Evolutionary conservation across 140 eudicot genomes (phyloP), one percentile per base, ranked within the genome.

Genomic region (Flaveria floridana): DNA sequence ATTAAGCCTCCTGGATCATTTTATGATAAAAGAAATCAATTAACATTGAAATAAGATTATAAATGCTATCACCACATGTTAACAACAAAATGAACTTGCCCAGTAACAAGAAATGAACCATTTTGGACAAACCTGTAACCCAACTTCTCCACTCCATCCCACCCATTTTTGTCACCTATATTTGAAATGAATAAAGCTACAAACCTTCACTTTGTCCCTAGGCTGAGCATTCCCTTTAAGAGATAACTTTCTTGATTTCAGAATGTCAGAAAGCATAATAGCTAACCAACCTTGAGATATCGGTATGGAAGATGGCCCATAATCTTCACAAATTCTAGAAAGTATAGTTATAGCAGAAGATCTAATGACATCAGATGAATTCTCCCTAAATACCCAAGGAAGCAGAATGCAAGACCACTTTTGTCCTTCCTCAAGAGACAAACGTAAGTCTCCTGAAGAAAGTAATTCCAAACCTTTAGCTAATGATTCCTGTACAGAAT

Each of bases 231-330:
- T 90, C 75, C 83, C 97, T 78, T 88, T 88, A 44, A 69, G 70
- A 71, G 91, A 82, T 41, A 74, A 74, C 81, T 93, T 93, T 70
- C 74, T 86, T 70, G 80, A 77, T 37, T 79, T 84, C 79, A 93
- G 70, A 85, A 86, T 70, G 84, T 88, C 93, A 39, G 81, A 80
- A 46, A 93, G 82, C 83, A 93, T 77, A 58, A 93, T 78, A 79
- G 96, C 87, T 74, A 93, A 76, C 97, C 98, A 93, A 65, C 89
- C 98, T 85, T 89, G 96, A 72, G 98, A 93, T 71, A 93, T 88
- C 1, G 93, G 96, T 52, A 93, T 61, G 44, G 95, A 84, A 57
- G 86, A 85, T 55, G 97, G 97, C 52, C 98, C 98, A 86, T 88
- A 81, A 56, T 90, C 93, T 66, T 93, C 96, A 79, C 92, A 87